Percentiles rank a stretch among this genome's conserved stretches.
Evolutionary conservation across 2,329 filamentous ascomycete genomes (phyloP).

Genomic region (Fragosphaeria purpurea): DNA sequence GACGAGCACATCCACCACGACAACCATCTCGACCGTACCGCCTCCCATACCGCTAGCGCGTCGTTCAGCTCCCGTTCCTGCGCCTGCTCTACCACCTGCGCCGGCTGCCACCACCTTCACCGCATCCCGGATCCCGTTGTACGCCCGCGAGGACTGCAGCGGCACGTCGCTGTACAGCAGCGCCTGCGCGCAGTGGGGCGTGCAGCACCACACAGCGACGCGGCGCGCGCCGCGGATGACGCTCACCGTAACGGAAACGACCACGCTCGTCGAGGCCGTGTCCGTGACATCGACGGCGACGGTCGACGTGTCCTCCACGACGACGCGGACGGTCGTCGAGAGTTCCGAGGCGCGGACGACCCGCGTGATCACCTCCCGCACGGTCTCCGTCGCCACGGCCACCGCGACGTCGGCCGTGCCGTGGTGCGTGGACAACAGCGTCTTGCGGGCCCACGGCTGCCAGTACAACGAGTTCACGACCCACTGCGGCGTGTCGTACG

Average conservation of each 20-base stretch:
- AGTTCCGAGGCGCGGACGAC: neutral
- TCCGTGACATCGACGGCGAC: neutral
- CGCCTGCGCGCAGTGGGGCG: conserved; percentile 1
- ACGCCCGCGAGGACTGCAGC: neutral
- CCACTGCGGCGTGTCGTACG: neutral
- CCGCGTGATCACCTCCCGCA: neutral
- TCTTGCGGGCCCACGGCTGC: neutral
- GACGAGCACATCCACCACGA: neutral
- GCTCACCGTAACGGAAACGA: conserved; percentile 4
- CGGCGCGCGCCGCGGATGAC: neutral
- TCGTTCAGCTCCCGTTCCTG: neutral
- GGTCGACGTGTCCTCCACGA: neutral
- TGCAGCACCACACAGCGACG: neutral
- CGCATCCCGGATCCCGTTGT: neutral
- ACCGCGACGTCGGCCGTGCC: neutral
- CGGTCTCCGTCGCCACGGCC: neutral
- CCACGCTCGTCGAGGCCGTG: neutral
- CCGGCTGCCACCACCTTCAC: neutral
- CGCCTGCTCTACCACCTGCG: no score
- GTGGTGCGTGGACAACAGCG: neutral
- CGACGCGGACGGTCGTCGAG: neutral
- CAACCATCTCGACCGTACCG: conserved; percentile 10
- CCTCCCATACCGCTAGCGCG: conserved; percentile 1
- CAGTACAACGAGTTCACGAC: neutral
- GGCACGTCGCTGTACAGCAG: conserved; percentile 1